phyloP scores from a whole-genome alignment of 2,329 filamentous ascomycete species.

The Penicillium sp. region DNA sequence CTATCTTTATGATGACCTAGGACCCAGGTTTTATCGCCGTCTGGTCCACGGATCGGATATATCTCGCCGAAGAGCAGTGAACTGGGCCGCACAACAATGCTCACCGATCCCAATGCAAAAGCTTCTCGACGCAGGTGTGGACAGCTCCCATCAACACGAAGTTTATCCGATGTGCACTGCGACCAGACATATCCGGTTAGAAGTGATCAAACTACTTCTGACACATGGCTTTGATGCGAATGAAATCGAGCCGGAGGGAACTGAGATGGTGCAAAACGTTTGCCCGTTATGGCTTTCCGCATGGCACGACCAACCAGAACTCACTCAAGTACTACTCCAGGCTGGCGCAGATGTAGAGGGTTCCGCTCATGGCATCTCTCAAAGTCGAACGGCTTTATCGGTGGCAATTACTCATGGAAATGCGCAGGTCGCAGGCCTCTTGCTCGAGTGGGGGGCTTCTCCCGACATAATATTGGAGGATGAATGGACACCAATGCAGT shows the following conservation, averaged over 20 bases:
- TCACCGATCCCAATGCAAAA: slow-evolving; percentile 2
- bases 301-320: neutral
- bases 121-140: slow-evolving; percentile 5
- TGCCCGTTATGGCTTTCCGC: neutral
- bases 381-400: neutral
- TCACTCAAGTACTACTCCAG: neutral
- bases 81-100: neutral
- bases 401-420: neutral
- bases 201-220: neutral
- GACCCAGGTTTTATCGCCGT: neutral
- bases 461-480: neutral
- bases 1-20: slow-evolving; percentile 4
- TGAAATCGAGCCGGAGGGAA: neutral
- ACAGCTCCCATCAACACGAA: neutral
- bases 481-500: neutral
- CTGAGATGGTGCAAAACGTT: neutral
- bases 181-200: neutral
- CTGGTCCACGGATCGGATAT: neutral
- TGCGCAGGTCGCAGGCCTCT: neutral
- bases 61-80: neutral
- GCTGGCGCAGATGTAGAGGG: neutral
- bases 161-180: neutral
- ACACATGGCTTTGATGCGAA: neutral
- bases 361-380: neutral
- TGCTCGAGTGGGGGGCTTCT: neutral